These are phyloP conservation scores for Lepidium africanum DNA, from an alignment of 345 rosid species.

Conservation along the genomic window DNA sequence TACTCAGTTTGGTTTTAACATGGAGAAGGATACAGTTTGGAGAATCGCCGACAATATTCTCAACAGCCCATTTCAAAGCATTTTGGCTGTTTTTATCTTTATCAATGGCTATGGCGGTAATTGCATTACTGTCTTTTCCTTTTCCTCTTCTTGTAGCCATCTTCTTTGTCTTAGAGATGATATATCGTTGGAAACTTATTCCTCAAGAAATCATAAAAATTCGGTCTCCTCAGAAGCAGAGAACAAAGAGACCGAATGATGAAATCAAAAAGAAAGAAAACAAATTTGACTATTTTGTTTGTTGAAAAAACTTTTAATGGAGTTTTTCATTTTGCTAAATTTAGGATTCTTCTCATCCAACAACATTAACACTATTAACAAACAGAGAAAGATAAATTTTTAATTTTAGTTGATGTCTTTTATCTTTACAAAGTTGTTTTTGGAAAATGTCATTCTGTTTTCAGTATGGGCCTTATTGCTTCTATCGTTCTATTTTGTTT, in stretches of 20 bases:
- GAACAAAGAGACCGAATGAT: not conserved
- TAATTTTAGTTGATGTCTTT: constrained; percentile 4
- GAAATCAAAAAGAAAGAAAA: not conserved
- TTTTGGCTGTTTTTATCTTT: constrained; percentile 75
- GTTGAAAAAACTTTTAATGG: not conserved
- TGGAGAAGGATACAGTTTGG: constrained; percentile 66
- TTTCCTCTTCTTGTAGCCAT: constrained; percentile 20
- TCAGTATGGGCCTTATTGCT: too few relatives aligned
- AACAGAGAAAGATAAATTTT: not conserved
- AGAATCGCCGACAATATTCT: constrained; percentile 53
- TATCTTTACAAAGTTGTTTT: constrained; percentile 1
- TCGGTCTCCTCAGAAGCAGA: not conserved
- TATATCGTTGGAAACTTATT: not conserved
- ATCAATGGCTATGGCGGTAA: constrained; percentile 57
- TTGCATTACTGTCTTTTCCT: constrained; percentile 31
- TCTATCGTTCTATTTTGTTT: not conserved
- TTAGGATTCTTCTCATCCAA: not conserved
- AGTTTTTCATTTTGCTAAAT: constrained; percentile 10
- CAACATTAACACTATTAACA: not conserved
- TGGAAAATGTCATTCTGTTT: not conserved
- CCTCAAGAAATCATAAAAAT: not conserved
- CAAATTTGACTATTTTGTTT: constrained; percentile 10
- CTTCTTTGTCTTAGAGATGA: not conserved
- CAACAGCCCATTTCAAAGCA: constrained; percentile 77
- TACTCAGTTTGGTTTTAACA: constrained; percentile 35